Percentiles rank a stretch among this genome's conserved stretches.
Conservation (phyloP, 1,284 basidiomycete genomes). For the Butyriboletus appendiculatus region DNA sequence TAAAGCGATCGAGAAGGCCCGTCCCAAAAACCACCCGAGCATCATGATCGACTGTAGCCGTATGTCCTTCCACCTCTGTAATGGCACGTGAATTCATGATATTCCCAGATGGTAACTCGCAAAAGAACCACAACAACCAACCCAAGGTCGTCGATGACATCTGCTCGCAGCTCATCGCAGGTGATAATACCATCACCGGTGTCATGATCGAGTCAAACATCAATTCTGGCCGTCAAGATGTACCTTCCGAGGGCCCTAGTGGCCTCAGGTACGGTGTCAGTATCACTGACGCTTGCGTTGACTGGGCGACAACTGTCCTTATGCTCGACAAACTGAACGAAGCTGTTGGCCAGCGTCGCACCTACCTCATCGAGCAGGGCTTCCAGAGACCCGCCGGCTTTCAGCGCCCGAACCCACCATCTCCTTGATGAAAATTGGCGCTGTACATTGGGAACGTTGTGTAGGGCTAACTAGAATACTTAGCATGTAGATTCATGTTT, state of each 20-base stretch:
- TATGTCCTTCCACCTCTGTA: constrained; percentile 39
- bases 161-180: constrained; percentile 76
- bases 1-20: constrained; percentile 71
- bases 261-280: constrained; percentile 83
- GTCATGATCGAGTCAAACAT: constrained; percentile 98
- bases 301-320: constrained; percentile 82
- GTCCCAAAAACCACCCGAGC: constrained; percentile 60
- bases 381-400: constrained; percentile 34
- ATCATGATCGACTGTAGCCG: constrained; percentile 87
- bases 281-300: constrained; percentile 93
- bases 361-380: constrained; percentile 36
- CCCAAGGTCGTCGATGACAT: constrained; percentile 79
- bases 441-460: background rate
- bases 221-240: constrained; percentile 85
- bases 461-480: background rate
- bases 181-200: constrained; percentile 84
- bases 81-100: background rate
- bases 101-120: constrained; percentile 80
- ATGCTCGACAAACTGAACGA: constrained; percentile 79
- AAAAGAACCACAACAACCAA: constrained; percentile 92
- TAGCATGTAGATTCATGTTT: background rate
- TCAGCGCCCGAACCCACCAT: constrained; percentile 18
- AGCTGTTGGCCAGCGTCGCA: constrained; percentile 42
- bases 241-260: constrained; percentile 61
- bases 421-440: constrained; percentile 10